Percentiles rank a stretch among this genome's conserved stretches.
Evolutionary conservation across 106 monocot genomes (phyloP).

Genomic region (Acorus calamus): DNA sequence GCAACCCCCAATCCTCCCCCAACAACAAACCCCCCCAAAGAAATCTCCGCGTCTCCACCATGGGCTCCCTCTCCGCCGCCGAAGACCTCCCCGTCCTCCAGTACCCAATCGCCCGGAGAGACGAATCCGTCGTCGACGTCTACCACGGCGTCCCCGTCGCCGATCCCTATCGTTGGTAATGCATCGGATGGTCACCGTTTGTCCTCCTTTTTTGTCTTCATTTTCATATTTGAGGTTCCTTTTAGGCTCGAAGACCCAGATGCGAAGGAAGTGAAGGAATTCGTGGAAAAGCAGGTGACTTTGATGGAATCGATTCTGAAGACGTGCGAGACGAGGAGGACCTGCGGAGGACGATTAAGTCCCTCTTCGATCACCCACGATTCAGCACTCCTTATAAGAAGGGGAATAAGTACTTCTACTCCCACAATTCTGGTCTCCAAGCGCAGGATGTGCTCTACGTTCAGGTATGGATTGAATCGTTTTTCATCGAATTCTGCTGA

Average conservation of each 20-base stretch:
- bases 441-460: constrained; percentile 79
- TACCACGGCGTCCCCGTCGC: constrained; percentile 69
- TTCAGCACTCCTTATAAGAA: constrained; percentile 50
- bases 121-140: constrained; percentile 59
- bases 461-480: no score
- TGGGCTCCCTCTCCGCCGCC: constrained; percentile 51
- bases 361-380: constrained; percentile 64
- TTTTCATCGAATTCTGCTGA: no score
- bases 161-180: constrained; percentile 88
- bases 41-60: constrained; percentile 12
- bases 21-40: no score
- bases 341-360: constrained; percentile 38
- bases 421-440: constrained; percentile 82
- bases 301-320: constrained; percentile 55
- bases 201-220: neutral
- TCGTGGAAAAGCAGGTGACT: constrained; percentile 56
- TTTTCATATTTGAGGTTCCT: neutral
- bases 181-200: neutral
- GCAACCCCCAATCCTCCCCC: no score
- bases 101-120: constrained; percentile 75
- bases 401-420: constrained; percentile 70
- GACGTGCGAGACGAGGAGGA: constrained; percentile 38
- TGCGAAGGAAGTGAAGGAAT: constrained; percentile 73
- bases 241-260: constrained; percentile 92
- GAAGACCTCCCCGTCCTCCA: constrained; percentile 22